Base-by-base conservation (phyloP, 2,329 filamentous ascomycete species). In the Curvularia sp. region DNA sequence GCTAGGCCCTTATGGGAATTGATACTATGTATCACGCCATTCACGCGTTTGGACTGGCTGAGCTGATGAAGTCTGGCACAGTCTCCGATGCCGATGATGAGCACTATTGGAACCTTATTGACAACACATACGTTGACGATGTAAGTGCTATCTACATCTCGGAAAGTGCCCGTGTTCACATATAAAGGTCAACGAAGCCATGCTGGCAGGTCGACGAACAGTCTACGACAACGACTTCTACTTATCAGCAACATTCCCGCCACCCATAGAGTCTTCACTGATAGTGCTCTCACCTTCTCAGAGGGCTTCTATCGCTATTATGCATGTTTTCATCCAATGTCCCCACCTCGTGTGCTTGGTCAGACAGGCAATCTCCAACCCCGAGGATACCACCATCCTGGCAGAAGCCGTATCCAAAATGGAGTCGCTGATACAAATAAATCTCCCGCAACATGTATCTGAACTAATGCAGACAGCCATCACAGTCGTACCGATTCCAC, bases 121-220 rank as follows among this genome's bases (percentile, higher is more conserved):
- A 75, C 22, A 70, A 72, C 42, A 70, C 71, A 2, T 75, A 75
- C 22, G 62, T 70, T 7, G 73, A 75, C n/a, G 73, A 75, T 35
- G 73, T 74, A 49, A 62, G 67, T 63, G 26, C 26, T 26, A 59
- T 20, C 18, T 30, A 12, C 10, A 30, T 30, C 15, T 15, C 44
- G 8, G 9, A 18, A 4, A 3, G 8, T 12, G 8, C 12, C 28
- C 2, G 35, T 15, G 10, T 39, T 71, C 5, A 72, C 42, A 22
- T 10, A 10, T 5, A 5, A 28, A 75, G 73, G 72, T 74, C 7
- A 61, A 69, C 2, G 73, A 75, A 62, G 65, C 70, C 7, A 66
- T 73, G 58, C 49, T 75, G 8, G 59, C 63, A 24, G 68, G 69
- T 1, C 68, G 73, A 6, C 58, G 51, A 7, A 73, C 72, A 8